Evolutionary conservation across 1,284 basidiomycete species (phyloP).

Genomic region (Microbotryum lychnidis-dioicae): DNA sequence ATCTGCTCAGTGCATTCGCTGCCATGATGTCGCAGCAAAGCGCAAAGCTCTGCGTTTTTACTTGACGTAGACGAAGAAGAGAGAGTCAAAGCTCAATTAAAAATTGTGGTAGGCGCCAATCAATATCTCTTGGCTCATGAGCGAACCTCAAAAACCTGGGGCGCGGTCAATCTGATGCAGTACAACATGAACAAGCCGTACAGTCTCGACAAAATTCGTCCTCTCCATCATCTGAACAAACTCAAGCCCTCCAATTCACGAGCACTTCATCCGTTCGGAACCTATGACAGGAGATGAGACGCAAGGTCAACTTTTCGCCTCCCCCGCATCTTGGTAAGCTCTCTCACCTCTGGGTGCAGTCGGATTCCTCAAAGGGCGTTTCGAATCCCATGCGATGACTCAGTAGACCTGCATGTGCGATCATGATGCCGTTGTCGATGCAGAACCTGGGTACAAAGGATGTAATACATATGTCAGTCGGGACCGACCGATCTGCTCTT

Average conservation of each 20-base stretch:
- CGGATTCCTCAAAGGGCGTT: slow-evolving; percentile 68
- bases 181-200: too few relatives aligned
- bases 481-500: background rate
- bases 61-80: too few relatives aligned
- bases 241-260: slow-evolving; percentile 57
- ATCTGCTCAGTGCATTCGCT: too few relatives aligned
- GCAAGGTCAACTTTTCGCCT: slow-evolving; percentile 10
- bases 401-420: slow-evolving; percentile 87
- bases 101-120: too few relatives aligned
- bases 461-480: background rate
- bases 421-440: slow-evolving; percentile 99
- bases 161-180: too few relatives aligned
- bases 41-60: too few relatives aligned
- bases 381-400: slow-evolving; percentile 83
- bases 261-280: slow-evolving; percentile 86
- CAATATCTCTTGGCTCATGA: too few relatives aligned
- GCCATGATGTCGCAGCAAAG: too few relatives aligned
- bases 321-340: background rate
- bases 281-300: slow-evolving; percentile 44
- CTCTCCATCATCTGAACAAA: too few relatives aligned
- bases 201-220: too few relatives aligned
- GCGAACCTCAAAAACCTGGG: too few relatives aligned
- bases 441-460: slow-evolving; percentile 60
- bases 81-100: too few relatives aligned
- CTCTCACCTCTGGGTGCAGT: slow-evolving; percentile 63